Evolutionary conservation across 2,329 filamentous ascomycete species (phyloP), one percentile per base, ranked within the genome.

Genomic region (Aspergillus flavus): DNA sequence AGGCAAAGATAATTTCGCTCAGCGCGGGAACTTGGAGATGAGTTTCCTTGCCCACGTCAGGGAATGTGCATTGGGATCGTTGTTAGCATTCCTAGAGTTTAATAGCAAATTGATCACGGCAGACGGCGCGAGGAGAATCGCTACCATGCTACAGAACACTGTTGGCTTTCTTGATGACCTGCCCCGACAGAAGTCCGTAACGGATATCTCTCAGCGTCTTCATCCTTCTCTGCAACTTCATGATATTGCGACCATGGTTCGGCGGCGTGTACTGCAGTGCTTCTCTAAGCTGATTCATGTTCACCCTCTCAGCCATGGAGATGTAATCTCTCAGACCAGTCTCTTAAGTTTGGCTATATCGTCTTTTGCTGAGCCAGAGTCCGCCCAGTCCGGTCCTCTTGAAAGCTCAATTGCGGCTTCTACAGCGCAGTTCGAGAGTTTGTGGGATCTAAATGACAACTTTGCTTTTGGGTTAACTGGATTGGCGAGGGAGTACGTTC

Each of bases 391-490:
- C 21, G 94, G 88, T 71, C 94, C 93, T 1, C 77, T 98, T 55
- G 96, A 94, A 72, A 91, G 92, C 16, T 93, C 94, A 0, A 97
- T 99, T 72, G 94, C 94, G 21, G 95, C 90, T 68, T 92, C 94
- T 19, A 92, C 93, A 1, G 93, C 92, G 6, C 91, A 89, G 3
- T 97, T 98, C 72, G 95, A 99, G 71, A 94, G 89, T 0, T 87
- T 99, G 45, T 99, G 95, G 95, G 94, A 98, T 66, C 87, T 97
- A 7, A 91, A 89, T 10, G 95, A 99, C 76, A 98, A 98, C 73
- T 94, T 90, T 70, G 94, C 94, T 1, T 98, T 97, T 76, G 95
- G 96, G 3, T 90, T 99, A 19, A 96, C 92, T 11, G 92, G 94
- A 1, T 82, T 98, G 26, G 89, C 96, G 1, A 85, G 87, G 26